Percentiles rank a stretch among this genome's conserved stretches.
phyloP scores from a whole-genome alignment of 1,284 basidiomycete species.

The Ganoderma sinense region DNA sequence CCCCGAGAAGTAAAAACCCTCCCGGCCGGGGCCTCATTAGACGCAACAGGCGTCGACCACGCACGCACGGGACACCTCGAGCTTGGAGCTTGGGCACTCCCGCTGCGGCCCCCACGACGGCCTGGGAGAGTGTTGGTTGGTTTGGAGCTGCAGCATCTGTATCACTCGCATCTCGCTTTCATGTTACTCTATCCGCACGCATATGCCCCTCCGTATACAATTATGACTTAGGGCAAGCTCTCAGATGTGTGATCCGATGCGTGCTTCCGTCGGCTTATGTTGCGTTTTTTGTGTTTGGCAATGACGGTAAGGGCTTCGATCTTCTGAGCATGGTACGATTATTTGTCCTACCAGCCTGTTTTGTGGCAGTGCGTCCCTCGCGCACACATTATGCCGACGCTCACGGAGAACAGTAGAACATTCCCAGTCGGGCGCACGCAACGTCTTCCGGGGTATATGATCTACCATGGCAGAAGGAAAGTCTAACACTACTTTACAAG shows the following conservation, averaged over 20 bases:
- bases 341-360: too few relatives aligned
- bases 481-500: conserved; percentile 32
- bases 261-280: background rate
- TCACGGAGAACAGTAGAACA: background rate
- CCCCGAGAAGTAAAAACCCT: conserved; percentile 74
- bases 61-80: conserved; percentile 11
- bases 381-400: too few relatives aligned
- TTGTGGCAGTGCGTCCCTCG: too few relatives aligned
- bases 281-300: background rate
- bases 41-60: conserved; percentile 33
- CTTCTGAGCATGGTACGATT: background rate
- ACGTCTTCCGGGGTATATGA: conserved; percentile 21
- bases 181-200: conserved; percentile 33
- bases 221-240: conserved; percentile 33
- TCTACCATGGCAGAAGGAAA: conserved; percentile 6
- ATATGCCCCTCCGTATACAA: conserved; percentile 33
- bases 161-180: conserved; percentile 34
- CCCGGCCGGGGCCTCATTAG: conserved; percentile 18
- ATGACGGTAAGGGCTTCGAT: too few relatives aligned
- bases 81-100: conserved; percentile 12
- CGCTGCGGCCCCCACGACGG: conserved; percentile 22
- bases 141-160: conserved; percentile 33
- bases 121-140: conserved; percentile 27
- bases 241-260: background rate
- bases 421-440: background rate